These are phyloP conservation scores for Dipodascopsis uninucleata DNA, from an alignment of 805 yeast species.

Conservation along the genomic window DNA sequence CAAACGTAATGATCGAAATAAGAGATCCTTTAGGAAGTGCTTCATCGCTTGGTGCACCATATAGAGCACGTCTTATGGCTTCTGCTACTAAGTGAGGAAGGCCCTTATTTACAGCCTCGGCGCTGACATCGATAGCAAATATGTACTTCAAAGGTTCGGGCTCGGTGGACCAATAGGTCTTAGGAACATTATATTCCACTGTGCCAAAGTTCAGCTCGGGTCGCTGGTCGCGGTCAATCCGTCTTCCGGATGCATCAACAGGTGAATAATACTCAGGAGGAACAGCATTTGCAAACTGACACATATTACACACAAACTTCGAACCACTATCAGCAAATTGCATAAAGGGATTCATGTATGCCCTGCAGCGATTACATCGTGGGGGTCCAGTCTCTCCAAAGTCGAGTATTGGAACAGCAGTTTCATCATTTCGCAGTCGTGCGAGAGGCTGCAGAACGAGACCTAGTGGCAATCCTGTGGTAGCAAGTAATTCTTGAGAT, in stretches of 20 bases:
- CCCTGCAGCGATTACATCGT: constrained; percentile 86
- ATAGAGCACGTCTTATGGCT: constrained; percentile 59
- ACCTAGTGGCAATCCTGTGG: constrained; percentile 77
- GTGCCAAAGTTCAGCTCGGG: constrained; percentile 82
- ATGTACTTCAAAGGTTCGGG: constrained; percentile 61
- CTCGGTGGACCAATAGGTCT: constrained; percentile 53
- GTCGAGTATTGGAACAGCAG: constrained; percentile 64
- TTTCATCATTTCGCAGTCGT: constrained; percentile 45
- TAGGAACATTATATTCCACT: constrained; percentile 78
- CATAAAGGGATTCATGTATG: constrained; percentile 84
- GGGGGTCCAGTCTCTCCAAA: constrained; percentile 64
- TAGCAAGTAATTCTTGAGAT: constrained; percentile 61
- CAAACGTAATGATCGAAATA: constrained; percentile 73
- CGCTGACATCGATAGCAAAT: constrained; percentile 67
- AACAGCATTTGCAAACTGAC: constrained; percentile 68
- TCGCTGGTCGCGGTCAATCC: constrained; percentile 59
- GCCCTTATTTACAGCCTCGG: constrained; percentile 54
- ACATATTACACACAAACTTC: constrained; percentile 76
- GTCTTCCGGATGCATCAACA: constrained; percentile 55
- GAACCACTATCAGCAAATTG: constrained; percentile 57
- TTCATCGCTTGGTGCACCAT: constrained; percentile 38
- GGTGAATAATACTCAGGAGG: constrained; percentile 66
- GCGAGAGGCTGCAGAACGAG: constrained; percentile 84
- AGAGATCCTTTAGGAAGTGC: constrained; percentile 45
- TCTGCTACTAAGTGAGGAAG: constrained; percentile 64